These are phyloP conservation scores for Aspergillus nanangensis DNA, from an alignment of 495 filamentous ascomycete species.

Conservation along the genomic window DNA sequence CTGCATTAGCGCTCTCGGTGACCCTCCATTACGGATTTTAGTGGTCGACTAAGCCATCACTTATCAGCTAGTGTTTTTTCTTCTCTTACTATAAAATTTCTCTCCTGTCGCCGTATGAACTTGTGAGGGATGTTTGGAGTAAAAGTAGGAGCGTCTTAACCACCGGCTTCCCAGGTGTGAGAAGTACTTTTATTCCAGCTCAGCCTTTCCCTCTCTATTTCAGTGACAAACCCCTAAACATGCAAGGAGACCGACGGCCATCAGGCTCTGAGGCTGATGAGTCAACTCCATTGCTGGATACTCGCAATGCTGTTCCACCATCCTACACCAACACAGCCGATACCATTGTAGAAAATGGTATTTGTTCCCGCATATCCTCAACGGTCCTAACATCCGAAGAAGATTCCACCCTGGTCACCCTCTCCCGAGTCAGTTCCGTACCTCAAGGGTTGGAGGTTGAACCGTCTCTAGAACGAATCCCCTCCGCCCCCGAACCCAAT, in stretches of 20 bases:
- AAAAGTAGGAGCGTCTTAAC: too few species aligned
- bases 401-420: constrained; percentile 16
- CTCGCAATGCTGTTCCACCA: neutral
- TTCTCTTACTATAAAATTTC: neutral
- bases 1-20: neutral
- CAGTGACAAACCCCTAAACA: too few species aligned
- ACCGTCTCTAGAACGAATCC: constrained; percentile 22
- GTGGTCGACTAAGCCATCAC: neutral
- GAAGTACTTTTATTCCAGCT: neutral
- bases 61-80: neutral
- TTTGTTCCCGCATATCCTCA: constrained; percentile 16
- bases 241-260: constrained; percentile 4
- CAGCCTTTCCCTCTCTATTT: neutral
- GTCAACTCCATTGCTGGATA: constrained; percentile 23
- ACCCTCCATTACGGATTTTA: neutral
- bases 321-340: constrained; percentile 6
- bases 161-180: too few species aligned
- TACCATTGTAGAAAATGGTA: constrained; percentile 7
- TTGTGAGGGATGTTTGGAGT: too few species aligned
- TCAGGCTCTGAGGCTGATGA: constrained; percentile 11
- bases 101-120: neutral
- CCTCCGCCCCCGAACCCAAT: constrained; percentile 11
- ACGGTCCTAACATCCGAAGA: constrained; percentile 12
- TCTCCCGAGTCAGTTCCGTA: constrained; percentile 26
- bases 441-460: constrained; percentile 29